Percentiles rank a stretch among this genome's conserved stretches.
These are phyloP conservation scores for Isoetes engelmannii DNA, from an alignment of 83 land plant species.

Conservation along the genomic window DNA sequence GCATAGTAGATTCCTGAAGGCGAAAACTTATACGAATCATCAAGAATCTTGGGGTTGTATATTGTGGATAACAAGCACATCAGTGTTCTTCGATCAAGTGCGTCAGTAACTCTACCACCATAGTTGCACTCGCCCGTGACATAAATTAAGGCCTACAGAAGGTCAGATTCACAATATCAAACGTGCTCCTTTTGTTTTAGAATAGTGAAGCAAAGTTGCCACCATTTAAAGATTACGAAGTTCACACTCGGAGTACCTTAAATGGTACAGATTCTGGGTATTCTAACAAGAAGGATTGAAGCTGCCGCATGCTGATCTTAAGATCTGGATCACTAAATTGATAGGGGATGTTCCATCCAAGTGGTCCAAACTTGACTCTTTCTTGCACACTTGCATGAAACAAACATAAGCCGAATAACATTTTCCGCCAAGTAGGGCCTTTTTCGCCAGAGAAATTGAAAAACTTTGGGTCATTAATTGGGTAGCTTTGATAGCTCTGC, in stretches of 20 bases:
- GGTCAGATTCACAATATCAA: too few relatives aligned
- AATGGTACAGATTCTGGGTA: slow-evolving; percentile 37
- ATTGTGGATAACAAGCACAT: slow-evolving; percentile 24
- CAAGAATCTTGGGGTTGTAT: slow-evolving; percentile 29
- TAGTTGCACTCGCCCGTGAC: slow-evolving; percentile 43
- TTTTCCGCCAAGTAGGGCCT: slow-evolving; percentile 32
- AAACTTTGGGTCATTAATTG: slow-evolving; percentile 36
- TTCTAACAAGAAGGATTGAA: slow-evolving; percentile 31
- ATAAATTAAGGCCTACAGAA: slow-evolving; percentile 32
- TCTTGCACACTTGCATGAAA: slow-evolving; percentile 44
- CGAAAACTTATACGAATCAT: slow-evolving; percentile 21
- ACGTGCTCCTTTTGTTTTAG: too few relatives aligned
- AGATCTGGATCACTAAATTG: slow-evolving; percentile 44
- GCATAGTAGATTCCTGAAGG: slow-evolving; percentile 27
- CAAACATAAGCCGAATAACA: slow-evolving; percentile 41
- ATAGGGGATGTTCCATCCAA: slow-evolving; percentile 45
- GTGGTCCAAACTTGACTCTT: slow-evolving; percentile 40
- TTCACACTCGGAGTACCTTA: slow-evolving; percentile 18
- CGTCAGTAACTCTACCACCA: slow-evolving; percentile 40
- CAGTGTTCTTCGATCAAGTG: slow-evolving; percentile 36
- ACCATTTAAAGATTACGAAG: too few relatives aligned
- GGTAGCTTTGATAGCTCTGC: slow-evolving; percentile 39
- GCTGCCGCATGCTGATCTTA: slow-evolving; percentile 40
- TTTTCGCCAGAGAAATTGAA: slow-evolving; percentile 29
- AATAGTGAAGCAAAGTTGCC: too few relatives aligned